Conservation (phyloP, 1,139 yeast species). For the Candida gigantensis region DNA sequence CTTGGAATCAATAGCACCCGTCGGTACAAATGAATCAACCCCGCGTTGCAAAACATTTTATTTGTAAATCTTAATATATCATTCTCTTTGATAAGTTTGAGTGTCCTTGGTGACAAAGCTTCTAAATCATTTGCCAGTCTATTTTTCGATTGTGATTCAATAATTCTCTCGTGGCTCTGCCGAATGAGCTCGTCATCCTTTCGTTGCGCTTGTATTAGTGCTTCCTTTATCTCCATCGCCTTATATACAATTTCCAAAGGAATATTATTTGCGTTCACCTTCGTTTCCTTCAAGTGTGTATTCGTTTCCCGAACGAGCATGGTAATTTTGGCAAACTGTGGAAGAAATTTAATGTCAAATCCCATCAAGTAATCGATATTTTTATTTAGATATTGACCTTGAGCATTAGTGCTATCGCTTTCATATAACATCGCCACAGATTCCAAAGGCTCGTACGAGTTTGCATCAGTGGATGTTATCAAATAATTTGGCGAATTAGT, state of each 20-base stretch:
- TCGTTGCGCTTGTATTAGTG: conserved; percentile 31
- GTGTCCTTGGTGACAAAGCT: conserved; percentile 19
- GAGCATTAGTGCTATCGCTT: conserved; percentile 10
- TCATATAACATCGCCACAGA: conserved; percentile 18
- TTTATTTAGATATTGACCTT: conserved; percentile 28
- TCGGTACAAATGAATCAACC: conserved; percentile 56
- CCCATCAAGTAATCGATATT: conserved; percentile 63
- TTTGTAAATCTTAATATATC: conserved; percentile 53
- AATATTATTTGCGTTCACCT: conserved; percentile 16
- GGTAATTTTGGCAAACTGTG: conserved; percentile 49
- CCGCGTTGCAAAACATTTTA: conserved; percentile 54
- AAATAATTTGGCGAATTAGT: conserved; percentile 31
- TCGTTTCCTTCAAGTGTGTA: conserved; percentile 18
- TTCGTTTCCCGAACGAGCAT: conserved; percentile 45
- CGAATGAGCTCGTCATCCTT: conserved; percentile 37
- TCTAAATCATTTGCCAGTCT: conserved; percentile 13
- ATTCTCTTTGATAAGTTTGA: conserved; percentile 33
- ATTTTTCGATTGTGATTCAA: conserved; percentile 20
- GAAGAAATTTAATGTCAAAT: conserved; percentile 55
- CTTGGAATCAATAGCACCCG: conserved; percentile 53
- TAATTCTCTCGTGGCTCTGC: conserved; percentile 31
- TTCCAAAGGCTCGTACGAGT: conserved; percentile 20
- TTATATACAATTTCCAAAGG: conserved; percentile 39
- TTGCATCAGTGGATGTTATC: conserved; percentile 13
- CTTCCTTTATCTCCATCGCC: conserved; percentile 50